Base-by-base conservation (phyloP, 2,329 filamentous ascomycete species). In the Talaromyces atroroseus region DNA sequence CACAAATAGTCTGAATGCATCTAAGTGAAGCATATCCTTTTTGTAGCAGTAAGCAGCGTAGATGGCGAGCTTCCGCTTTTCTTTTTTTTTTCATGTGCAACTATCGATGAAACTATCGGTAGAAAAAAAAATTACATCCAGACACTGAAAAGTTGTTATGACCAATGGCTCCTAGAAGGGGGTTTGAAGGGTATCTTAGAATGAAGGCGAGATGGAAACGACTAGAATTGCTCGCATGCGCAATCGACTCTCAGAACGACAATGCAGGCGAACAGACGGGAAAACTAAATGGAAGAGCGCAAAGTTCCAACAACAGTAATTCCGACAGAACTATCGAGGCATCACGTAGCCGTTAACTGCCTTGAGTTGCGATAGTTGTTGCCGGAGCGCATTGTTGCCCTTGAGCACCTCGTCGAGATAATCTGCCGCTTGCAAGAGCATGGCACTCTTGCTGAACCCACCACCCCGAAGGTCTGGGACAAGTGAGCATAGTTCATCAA, bases 371-470 rank as follows among this genome's bases (percentile, higher is more conserved):
- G 74, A 74, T 47, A 87, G 69, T 68, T 82, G 80, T n/a, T 68
- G 69, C 56, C 76, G 75, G 53, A 90, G 70, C 24, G 75, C 68
- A 56, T 84, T 76, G 66, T 95, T 95, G 4, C 85, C 89, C 40
- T 79, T 74, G 12, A 90, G 71, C 20, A 95, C 68, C 16, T 86
- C 82, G 60, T 92, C 84, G n/a, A 95, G 74, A 79, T 88, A 95
- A 61, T 89, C 86, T 14, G 85, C 88, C 2, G 89, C 82, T 72
- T 91, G 86, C 18, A 82, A 80, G 40, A 96, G 78, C 69, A 90
- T 87, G 7, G 84, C 86, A 67, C 88, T 92, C 75, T 95, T 95
- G 74, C 89, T 94, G 62, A 91, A 86, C 1, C 88, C 87, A 8
- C 88, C 87, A 24, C 83, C 85, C 55, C 81, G 82, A 11, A 95